Evolutionary conservation across 208 protist species (phyloP), one percentile per base, ranked within the genome.

Genomic region (Spongospora subterranea): DNA sequence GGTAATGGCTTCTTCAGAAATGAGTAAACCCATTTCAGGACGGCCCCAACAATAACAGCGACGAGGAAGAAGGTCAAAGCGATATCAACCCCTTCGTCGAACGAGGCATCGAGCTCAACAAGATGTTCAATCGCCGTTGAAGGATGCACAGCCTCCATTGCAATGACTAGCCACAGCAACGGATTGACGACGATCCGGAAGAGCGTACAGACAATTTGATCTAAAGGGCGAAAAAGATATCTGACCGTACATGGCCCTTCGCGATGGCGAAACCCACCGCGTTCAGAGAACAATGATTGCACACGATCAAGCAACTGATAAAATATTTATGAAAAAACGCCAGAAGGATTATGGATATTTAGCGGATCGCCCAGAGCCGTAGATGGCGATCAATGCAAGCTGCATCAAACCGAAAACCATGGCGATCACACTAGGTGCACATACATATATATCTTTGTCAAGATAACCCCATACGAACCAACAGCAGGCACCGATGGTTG

Each of bases 1-100:
- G 71, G 71, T 20, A 82, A 35, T n/a, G 71, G 71, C 35, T 82
- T 82, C n/a, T 82, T 43, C 17, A 82, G n/a, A n/a, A 82, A 82
- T n/a, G 71, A 82, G 40, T 82, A 82, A n/a, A 82, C 35, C 71
- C 71, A 82, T 43, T 82, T 82, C 6, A 82, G 71, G n/a, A 82
- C 40, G 6, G 71, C 71, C 6, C 71, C 71, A n/a, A 82, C 35
- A 20, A 82, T 43, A 13, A 82, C 71, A 82, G 71, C 6, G n/a
- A 43, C 6, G 17, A 82, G 71, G 71, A 82, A 82, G 35, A 82
- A 82, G 6, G 71, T 82, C 71, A 82, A 43, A 13, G 71, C 71
- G 71, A 82, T 82, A n/a, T 82, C 71, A 43, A 82, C n/a, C 17
- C 17, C 50, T 60, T 60, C 50, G 24, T 60, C 24, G 50, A 60